Percentiles rank a stretch among this genome's conserved stretches.
These are phyloP conservation scores for Arthroderma uncinatum DNA, from an alignment of 2,329 filamentous ascomycete genomes.

Conservation along the genomic window DNA sequence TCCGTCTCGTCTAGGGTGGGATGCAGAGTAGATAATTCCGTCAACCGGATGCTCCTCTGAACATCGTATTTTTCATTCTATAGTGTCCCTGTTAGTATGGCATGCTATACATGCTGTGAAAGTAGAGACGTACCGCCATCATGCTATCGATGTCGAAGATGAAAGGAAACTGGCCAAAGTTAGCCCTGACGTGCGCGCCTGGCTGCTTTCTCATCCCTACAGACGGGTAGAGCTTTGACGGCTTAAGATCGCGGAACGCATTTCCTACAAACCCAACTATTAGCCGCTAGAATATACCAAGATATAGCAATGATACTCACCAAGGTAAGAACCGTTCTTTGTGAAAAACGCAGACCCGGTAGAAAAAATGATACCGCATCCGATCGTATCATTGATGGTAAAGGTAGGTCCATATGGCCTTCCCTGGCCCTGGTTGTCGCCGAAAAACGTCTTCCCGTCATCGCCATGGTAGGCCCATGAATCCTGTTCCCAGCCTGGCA, in stretches of 20 bases:
- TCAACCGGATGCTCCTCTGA: conserved; percentile 49
- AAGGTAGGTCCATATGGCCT: conserved; percentile 52
- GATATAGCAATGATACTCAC: conserved; percentile 28
- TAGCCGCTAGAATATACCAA: neutral
- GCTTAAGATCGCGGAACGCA: conserved; percentile 37
- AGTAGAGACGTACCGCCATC: conserved; percentile 52
- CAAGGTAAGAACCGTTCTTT: conserved; percentile 49
- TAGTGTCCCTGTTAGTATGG: conserved; percentile 3
- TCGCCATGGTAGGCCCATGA: conserved; percentile 59
- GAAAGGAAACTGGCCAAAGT: conserved; percentile 63
- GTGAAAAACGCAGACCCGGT: conserved; percentile 54
- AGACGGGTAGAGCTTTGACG: conserved; percentile 41
- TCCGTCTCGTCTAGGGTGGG: conserved; percentile 59
- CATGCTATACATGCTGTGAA: neutral
- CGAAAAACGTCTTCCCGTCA: conserved; percentile 53
- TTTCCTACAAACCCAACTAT: conserved; percentile 43
- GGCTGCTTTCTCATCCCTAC: conserved; percentile 55
- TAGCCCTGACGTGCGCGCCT: conserved; percentile 47
- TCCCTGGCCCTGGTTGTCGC: conserved; percentile 43
- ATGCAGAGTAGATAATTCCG: conserved; percentile 49
- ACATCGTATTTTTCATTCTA: conserved; percentile 53
- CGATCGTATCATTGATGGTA: conserved; percentile 48
- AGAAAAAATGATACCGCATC: conserved; percentile 55
- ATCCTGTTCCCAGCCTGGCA: conserved; percentile 55
- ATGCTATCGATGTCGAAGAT: conserved; percentile 82